Percentiles rank a stretch among this genome's conserved stretches.
Evolutionary conservation across 371 early-diverging fungal genomes (phyloP).

Genomic region (Mortierella sp.): DNA sequence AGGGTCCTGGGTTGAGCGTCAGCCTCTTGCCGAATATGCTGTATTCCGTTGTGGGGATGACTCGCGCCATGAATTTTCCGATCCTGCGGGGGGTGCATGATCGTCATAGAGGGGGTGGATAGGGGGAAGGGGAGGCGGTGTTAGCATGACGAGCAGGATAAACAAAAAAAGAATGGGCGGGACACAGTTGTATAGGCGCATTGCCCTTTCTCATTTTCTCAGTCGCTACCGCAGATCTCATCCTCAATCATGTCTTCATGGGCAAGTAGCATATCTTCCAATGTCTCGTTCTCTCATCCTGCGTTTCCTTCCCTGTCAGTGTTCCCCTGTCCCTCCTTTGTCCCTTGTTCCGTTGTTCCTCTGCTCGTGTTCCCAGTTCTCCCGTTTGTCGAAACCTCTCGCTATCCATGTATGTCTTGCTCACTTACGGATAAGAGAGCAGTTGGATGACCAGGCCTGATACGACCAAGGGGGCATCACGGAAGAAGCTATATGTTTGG

Average conservation of each 20-base stretch:
- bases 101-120: no score
- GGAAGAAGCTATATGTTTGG: constrained; percentile 30
- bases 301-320: not conserved
- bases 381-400: not conserved
- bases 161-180: not conserved
- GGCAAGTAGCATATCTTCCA: not conserved
- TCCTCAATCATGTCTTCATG: not conserved
- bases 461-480: constrained; percentile 45
- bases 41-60: constrained; percentile 75
- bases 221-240: no score
- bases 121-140: no score
- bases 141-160: not conserved
- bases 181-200: not conserved
- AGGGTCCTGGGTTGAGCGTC: constrained; percentile 80
- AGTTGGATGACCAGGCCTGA: constrained; percentile 41
- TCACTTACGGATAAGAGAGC: constrained; percentile 46
- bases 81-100: constrained; percentile 12
- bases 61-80: constrained; percentile 69
- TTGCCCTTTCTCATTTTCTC: not conserved
- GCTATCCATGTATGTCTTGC: not conserved
- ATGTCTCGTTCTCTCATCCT: not conserved
- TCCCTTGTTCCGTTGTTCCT: not conserved
- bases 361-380: not conserved
- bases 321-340: no score
- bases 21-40: constrained; percentile 66